Evolutionary conservation across 805 yeast genomes (phyloP).

Genomic region (Hanseniaspora pseudoguilliermondii): DNA sequence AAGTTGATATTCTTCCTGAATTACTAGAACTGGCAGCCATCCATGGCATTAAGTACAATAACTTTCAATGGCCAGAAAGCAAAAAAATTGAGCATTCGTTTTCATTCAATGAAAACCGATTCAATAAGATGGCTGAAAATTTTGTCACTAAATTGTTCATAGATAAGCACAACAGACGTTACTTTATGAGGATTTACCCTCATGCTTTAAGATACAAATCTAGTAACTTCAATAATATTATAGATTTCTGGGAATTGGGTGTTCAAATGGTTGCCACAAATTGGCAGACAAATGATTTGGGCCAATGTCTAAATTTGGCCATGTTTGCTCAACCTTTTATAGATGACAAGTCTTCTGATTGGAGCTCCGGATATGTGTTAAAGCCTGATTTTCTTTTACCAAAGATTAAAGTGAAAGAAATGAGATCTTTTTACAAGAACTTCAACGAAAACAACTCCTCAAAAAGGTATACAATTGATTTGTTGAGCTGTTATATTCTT

Average conservation of each 20-base stretch:
- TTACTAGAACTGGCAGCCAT: slow-evolving; percentile 26
- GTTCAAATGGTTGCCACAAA: slow-evolving; percentile 92
- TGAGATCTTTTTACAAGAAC: slow-evolving; percentile 18
- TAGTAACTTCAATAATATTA: slow-evolving; percentile 63
- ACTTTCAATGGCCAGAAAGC: slow-evolving; percentile 77
- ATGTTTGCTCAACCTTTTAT: slow-evolving; percentile 47
- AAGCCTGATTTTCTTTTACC: slow-evolving; percentile 47
- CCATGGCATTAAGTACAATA: slow-evolving; percentile 64
- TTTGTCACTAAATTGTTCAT: slow-evolving; percentile 41
- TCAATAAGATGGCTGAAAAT: slow-evolving; percentile 54
- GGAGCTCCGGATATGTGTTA: slow-evolving; percentile 55
- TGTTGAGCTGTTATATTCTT: slow-evolving; percentile 75
- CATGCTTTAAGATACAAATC: slow-evolving; percentile 64
- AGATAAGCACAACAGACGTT: slow-evolving; percentile 63
- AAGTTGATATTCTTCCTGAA: slow-evolving; percentile 18
- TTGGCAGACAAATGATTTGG: slow-evolving; percentile 87
- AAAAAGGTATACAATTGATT: slow-evolving; percentile 28
- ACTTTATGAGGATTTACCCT: slow-evolving; percentile 78
- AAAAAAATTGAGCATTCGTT: slow-evolving; percentile 71
- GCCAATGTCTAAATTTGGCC: slow-evolving; percentile 79
- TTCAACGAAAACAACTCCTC: slow-evolving; percentile 13
- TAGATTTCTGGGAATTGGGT: slow-evolving; percentile 71
- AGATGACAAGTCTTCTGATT: slow-evolving; percentile 22
- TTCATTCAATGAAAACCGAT: slow-evolving; percentile 66
- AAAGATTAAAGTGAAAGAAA: slow-evolving; percentile 20